Evolutionary conservation across 495 filamentous ascomycete species (phyloP), one percentile per base, ranked within the genome.

Genomic region (Parmelia sp.): DNA sequence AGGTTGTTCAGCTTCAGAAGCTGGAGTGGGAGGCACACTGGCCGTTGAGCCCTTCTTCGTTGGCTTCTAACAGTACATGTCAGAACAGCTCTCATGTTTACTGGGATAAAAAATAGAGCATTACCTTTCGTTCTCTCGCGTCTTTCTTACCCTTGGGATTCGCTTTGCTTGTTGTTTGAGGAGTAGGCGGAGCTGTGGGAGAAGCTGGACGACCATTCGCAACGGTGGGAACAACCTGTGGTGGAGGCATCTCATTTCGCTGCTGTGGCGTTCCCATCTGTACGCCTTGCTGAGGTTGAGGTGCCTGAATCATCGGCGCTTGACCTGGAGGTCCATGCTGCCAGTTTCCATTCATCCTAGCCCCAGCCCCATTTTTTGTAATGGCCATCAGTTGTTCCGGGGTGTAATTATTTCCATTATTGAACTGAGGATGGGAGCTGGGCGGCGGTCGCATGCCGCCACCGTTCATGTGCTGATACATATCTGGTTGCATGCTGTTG

Each of bases 391-490:
- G 68, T 49, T 77, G 74, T 49, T 82, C 79, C 60, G 81, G 83
- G 21, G 81, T 87, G 83, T 92, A 87, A 21, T 33, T 33, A 69
- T 85, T 84, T 57, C 74, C 76, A 14, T 80, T 83, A 56, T 71
- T 83, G 78, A 84, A 92, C 78, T 75, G 75, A 53, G 92, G 90
- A 71, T 96, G 91, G 25, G 92, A 90, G 71, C 85, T 92, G 19
- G 92, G 92, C 25, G 89, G 91, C 33, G 88, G 89, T 61, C 90
- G 89, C 90, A 96, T 95, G 57, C 80, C 82, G 69, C 88, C 89
- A 56, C 68, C 74, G 62, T 82, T 82, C 78, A 89, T 83, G 75
- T 80, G 80, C 56, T 74, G 75, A 10, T 76, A 77, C 82, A 90
- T 87, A 25, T 84, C 85, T 27, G 86, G 84, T 51, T 88, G 84